Evolutionary conservation across 352 stramenopile species (phyloP).

Genomic region (Hyaloperonospora brassicae): DNA sequence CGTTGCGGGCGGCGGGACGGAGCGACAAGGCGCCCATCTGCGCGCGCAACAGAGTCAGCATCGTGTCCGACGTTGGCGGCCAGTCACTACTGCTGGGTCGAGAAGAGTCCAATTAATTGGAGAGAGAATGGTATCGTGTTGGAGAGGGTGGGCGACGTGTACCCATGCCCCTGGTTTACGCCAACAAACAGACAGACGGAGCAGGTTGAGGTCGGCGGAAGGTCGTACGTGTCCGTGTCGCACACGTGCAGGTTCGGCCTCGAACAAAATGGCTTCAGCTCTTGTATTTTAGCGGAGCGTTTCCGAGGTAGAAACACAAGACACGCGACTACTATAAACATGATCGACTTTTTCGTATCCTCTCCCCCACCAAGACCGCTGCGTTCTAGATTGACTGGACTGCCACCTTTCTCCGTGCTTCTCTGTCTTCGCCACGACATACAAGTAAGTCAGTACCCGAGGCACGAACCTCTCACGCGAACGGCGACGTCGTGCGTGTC

Average conservation of each 20-base stretch:
- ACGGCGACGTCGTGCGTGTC: constrained; percentile 64
- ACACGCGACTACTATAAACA: too few relatives aligned
- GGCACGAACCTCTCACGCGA: constrained; percentile 26
- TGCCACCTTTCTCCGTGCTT: constrained; percentile 3
- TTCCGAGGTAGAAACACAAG: too few relatives aligned
- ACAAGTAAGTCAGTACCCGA: constrained; percentile 4
- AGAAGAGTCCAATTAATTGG: not conserved
- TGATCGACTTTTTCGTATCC: too few relatives aligned
- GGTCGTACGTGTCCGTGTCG: too few relatives aligned
- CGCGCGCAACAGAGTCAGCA: constrained; percentile 55
- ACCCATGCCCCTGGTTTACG: too few relatives aligned
- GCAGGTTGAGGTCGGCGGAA: too few relatives aligned
- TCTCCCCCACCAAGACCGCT: too few relatives aligned
- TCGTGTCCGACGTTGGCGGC: constrained; percentile 17
- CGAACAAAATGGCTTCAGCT: too few relatives aligned
- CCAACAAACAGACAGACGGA: too few relatives aligned
- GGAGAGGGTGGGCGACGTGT: too few relatives aligned
- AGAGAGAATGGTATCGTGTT: not conserved
- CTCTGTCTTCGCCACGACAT: constrained; percentile 16
- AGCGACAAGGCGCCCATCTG: constrained; percentile 54
- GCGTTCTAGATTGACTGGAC: constrained; percentile 1
- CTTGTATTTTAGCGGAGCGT: too few relatives aligned
- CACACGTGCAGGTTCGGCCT: too few relatives aligned
- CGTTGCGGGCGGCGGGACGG: constrained; percentile 29
- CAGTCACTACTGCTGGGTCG: constrained; percentile 4